These are phyloP conservation scores for Termitomyces sp. DNA, from an alignment of 768 basidiomycete genomes.

Conservation along the genomic window DNA sequence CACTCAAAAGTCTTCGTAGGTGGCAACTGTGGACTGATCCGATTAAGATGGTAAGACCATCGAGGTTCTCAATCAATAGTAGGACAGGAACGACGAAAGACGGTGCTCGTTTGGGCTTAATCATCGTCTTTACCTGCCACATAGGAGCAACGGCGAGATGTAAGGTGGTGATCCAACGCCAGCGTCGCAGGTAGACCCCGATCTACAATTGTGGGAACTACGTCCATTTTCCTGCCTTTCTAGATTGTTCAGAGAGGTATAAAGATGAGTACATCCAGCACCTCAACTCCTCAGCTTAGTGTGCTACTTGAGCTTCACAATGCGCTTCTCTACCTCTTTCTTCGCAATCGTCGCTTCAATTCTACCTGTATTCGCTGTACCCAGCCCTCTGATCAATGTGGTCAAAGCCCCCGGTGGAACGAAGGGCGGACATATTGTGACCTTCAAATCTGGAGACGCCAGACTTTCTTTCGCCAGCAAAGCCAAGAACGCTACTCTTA, in stretches of 20 bases:
- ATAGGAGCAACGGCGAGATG: not conserved
- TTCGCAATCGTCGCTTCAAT: not conserved
- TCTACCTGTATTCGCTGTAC: not conserved
- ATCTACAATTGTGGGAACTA: not conserved
- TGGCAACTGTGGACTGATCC: not conserved
- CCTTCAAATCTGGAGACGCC: not conserved
- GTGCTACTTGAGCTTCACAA: not conserved
- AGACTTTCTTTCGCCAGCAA: not conserved
- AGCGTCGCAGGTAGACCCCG: not conserved
- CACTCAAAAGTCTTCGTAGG: not conserved
- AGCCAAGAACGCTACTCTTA: not conserved
- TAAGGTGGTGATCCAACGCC: not conserved
- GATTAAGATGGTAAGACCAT: not conserved
- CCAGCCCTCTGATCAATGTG: not conserved
- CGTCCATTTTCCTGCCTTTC: not conserved
- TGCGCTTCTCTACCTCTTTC: not conserved
- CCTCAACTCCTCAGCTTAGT: not conserved
- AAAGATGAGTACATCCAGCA: not conserved
- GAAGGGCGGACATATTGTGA: not conserved
- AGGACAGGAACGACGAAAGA: not conserved
- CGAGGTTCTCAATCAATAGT: not conserved
- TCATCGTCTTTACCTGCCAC: not conserved
- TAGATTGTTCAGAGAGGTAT: not conserved
- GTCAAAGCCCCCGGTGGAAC: not conserved
- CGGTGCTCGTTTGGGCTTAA: not conserved